phyloP scores from a whole-genome alignment of 2,329 filamentous ascomycete genomes.

The Sporothrix dimorphospora region DNA sequence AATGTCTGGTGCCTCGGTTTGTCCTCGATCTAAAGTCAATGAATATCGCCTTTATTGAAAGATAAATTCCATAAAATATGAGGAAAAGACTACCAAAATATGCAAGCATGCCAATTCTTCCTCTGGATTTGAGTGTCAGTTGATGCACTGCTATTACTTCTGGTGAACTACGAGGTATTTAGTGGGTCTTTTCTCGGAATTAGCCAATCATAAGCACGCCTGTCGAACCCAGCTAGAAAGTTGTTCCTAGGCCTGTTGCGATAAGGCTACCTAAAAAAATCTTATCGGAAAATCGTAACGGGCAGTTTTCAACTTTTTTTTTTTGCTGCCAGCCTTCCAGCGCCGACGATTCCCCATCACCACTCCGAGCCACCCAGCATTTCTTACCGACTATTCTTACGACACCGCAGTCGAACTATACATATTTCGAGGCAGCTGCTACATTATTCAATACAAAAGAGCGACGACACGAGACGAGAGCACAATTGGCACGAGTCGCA shows the following conservation, averaged over 20 bases:
- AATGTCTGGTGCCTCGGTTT: too few relatives aligned
- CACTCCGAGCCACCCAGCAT: neutral
- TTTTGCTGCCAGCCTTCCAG: constrained; percentile 11
- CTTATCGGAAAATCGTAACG: constrained; percentile 15
- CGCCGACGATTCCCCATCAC: neutral
- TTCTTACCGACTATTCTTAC: neutral
- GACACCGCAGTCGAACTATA: neutral
- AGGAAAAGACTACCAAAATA: too few relatives aligned
- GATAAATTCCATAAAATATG: too few relatives aligned
- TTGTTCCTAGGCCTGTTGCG: neutral
- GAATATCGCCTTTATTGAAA: too few relatives aligned
- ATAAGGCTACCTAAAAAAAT: constrained; percentile 22
- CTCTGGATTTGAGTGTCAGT: too few relatives aligned
- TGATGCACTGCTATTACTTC: neutral
- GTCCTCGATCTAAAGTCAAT: too few relatives aligned
- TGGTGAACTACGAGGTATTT: neutral
- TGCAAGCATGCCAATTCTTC: too few relatives aligned
- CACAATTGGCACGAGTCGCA: neutral
- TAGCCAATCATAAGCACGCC: neutral
- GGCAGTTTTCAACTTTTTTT: constrained; percentile 16
- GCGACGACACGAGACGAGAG: neutral
- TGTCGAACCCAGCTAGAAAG: neutral
- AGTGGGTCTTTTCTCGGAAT: neutral
- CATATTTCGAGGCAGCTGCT: neutral
- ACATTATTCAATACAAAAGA: neutral